A percentile compares a stretch with the other conserved stretches of the same genome.
phyloP scores from a whole-genome alignment of 1,139 yeast genomes.

The Spencermartinsiella ligniputridi region DNA sequence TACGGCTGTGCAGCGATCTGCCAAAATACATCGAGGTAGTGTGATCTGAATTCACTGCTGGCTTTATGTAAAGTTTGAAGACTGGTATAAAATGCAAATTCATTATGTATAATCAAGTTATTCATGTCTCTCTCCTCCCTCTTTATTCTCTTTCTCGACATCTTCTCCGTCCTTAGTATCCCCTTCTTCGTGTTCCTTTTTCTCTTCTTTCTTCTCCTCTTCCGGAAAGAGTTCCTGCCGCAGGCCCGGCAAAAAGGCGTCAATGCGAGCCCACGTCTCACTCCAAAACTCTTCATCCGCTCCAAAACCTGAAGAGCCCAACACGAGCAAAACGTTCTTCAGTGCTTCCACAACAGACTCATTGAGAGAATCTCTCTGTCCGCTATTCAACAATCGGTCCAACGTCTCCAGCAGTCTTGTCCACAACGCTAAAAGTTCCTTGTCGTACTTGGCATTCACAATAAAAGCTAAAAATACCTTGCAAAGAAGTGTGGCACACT shows the following conservation, averaged over 20 bases:
- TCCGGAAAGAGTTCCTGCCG: constrained; percentile 28
- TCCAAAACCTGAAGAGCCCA: constrained; percentile 36
- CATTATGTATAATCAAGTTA: too few species aligned
- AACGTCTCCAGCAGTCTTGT: constrained; percentile 45
- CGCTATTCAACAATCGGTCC: constrained; percentile 42
- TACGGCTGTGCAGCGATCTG: too few species aligned
- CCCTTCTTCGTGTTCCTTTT: not conserved
- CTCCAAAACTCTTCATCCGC: constrained; percentile 41
- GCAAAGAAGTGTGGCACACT: constrained; percentile 62
- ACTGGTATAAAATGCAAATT: not conserved
- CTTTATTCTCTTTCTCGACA: not conserved
- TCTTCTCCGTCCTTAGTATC: not conserved
- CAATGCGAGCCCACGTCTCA: constrained; percentile 44
- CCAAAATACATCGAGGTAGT: too few species aligned
- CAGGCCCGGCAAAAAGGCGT: constrained; percentile 44
- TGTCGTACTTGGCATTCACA: constrained; percentile 31
- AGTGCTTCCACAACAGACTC: constrained; percentile 62
- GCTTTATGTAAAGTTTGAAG: too few species aligned
- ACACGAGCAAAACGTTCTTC: constrained; percentile 52
- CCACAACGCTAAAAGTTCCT: constrained; percentile 37
- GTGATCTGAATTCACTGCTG: too few species aligned
- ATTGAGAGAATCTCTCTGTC: constrained; percentile 38
- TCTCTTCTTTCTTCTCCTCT: not conserved
- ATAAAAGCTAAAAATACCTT: constrained; percentile 66
- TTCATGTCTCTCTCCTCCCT: not conserved